Evolutionary conservation across 2,329 filamentous ascomycete genomes (phyloP).

Genomic region (Botrytis medusae): DNA sequence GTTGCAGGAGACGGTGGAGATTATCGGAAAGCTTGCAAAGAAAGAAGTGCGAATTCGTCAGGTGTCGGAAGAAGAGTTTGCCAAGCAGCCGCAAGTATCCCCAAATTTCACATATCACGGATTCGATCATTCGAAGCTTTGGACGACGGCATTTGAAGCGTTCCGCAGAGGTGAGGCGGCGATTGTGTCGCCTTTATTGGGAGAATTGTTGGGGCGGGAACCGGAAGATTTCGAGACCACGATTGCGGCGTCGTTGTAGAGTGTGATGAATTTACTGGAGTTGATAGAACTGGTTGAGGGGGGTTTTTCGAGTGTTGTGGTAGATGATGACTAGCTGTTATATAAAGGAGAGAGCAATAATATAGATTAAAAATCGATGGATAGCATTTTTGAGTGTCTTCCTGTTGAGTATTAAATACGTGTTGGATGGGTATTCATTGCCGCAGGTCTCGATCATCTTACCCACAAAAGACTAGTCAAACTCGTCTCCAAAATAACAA

Average conservation of each 20-base stretch:
- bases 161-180: background rate
- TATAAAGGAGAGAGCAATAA: background rate
- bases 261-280: background rate
- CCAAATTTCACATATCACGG: background rate
- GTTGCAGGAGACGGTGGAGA: background rate
- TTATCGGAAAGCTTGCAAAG: background rate
- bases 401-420: background rate
- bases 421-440: no score
- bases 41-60: background rate
- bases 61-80: background rate
- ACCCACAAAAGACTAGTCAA: background rate
- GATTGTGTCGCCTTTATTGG: background rate
- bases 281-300: background rate
- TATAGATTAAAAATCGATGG: background rate
- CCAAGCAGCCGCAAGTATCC: background rate
- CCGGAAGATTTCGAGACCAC: background rate
- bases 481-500: background rate
- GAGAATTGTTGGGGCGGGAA: background rate
- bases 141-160: background rate
- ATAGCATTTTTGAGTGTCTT: accelerated
- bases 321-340: background rate
- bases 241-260: background rate
- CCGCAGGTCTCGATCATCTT: no score
- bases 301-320: background rate
- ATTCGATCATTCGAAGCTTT: background rate